phyloP scores from a whole-genome alignment of 2,329 filamentous ascomycete species.

The Beauveria caledonica region DNA sequence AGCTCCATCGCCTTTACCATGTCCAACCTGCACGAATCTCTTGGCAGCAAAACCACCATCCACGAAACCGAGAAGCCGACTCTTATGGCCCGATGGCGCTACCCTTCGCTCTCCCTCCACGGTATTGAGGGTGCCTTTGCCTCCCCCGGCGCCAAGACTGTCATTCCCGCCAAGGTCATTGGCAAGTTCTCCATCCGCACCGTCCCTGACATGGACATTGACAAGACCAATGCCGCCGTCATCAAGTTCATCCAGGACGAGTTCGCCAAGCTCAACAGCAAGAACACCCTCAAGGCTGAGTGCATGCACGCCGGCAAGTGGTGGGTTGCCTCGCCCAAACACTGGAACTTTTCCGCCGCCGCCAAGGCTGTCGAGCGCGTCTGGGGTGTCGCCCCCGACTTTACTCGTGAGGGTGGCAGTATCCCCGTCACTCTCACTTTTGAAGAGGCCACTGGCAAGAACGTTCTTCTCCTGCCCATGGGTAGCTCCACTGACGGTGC shows the following conservation, averaged over 20 bases:
- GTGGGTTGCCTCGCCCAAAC: conserved; percentile 96
- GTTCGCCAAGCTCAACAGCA: conserved; percentile 80
- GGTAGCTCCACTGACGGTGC: conserved; percentile 93
- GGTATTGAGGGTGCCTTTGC: conserved; percentile 94
- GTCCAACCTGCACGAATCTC: conserved; percentile 85
- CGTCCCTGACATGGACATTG: conserved; percentile 93
- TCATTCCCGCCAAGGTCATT: conserved; percentile 94
- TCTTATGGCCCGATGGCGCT: conserved; percentile 93
- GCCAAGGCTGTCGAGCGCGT: conserved; percentile 94
- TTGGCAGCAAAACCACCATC: conserved; percentile 84
- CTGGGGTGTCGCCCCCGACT: conserved; percentile 86
- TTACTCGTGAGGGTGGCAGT: conserved; percentile 93
- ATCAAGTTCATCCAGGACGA: conserved; percentile 75
- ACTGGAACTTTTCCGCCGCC: conserved; percentile 97
- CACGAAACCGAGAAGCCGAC: conserved; percentile 82
- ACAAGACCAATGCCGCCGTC: conserved; percentile 78
- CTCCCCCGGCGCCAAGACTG: conserved; percentile 89
- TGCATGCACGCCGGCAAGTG: conserved; percentile 91
- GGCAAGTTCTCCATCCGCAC: conserved; percentile 98
- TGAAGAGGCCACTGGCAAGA: conserved; percentile 96
- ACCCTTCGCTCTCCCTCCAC: conserved; percentile 88
- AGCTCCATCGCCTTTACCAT: conserved; percentile 88
- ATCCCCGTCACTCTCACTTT: conserved; percentile 97
- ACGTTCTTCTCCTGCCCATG: conserved; percentile 92
- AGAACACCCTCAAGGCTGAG: conserved; percentile 79